Evolutionary conservation across 2,329 filamentous ascomycete genomes (phyloP), one percentile per base, ranked within the genome.

Genomic region (Botrytis tulipae): DNA sequence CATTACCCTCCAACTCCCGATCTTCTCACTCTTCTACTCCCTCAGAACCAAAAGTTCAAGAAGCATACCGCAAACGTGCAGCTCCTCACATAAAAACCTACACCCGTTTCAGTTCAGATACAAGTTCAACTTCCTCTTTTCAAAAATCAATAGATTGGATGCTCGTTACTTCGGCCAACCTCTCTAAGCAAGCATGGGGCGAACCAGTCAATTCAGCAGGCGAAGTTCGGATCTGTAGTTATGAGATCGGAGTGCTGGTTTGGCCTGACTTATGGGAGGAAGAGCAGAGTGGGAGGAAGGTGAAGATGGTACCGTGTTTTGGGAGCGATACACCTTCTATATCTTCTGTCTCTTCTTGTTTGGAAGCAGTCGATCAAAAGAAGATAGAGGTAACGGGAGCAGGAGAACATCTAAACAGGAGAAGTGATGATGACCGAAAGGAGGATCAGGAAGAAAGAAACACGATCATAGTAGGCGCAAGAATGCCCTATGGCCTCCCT

Each of bases 71-170:
- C 71, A 85, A 88, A 66, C 86, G 89, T 44, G 94, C 93, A 29
- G 93, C 93, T 0, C 94, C 94, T 0, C 94, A 97, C 78, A 92
- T 97, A 80, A 97, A 97, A 81, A 97, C 94, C 0, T 97, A 96
- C 79, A 90, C 95, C 62, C 89, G 92, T 7, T 94, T 87, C 76
- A 82, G 84, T 71, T 57, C 51, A 57, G 51, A 57, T 29, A 18
- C 51, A 32, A 57, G 6, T 4, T 68, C 51, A 57, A 32, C 1
- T 29, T 68, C 46, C 4, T 40, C 25, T 18, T 12, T 71, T 81
- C n/a, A 79, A 83, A 57, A 42, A 68, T 80, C 78, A 2, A 90
- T 97, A 57, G 92, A 96, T 79, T 97, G 94, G 95, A 93, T 93
- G 2, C 85, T 97, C 76, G 81, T 97, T 3, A 97, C 93, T 0